phyloP scores from a whole-genome alignment of 352 stramenopile species.

The Phytophthora crassamura region DNA sequence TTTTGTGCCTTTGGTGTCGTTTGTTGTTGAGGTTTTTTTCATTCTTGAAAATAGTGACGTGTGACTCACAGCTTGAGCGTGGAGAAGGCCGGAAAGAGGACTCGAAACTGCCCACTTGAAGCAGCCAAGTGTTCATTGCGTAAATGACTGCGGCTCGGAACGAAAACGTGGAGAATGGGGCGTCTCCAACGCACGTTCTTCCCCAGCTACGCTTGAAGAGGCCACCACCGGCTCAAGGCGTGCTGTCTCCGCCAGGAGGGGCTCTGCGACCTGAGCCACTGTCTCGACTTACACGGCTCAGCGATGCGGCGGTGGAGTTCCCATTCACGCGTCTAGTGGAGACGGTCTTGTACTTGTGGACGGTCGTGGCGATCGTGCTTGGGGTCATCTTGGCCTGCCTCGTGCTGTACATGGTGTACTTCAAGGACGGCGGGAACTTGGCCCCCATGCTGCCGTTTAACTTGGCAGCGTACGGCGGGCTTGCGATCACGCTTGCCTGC shows the following conservation, averaged over 20 bases:
- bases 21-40: not conserved
- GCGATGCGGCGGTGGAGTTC: constrained; percentile 11
- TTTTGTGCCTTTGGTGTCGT: too few relatives aligned
- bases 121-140: not conserved
- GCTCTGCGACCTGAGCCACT: constrained; percentile 3
- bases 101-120: constrained; percentile 22
- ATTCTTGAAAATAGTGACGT: constrained; percentile 31
- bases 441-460: constrained; percentile 57
- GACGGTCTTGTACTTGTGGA: constrained; percentile 62
- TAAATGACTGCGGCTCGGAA: constrained; percentile 7
- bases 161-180: constrained; percentile 1
- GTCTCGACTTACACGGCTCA: constrained; percentile 5
- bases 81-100: constrained; percentile 7
- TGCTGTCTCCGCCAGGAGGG: constrained; percentile 26
- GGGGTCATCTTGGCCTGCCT: constrained; percentile 53
- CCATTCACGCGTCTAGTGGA: constrained; percentile 43
- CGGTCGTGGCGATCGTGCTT: constrained; percentile 56
- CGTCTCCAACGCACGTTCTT: constrained; percentile 17
- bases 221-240: constrained; percentile 15
- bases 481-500: constrained; percentile 52
- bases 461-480: constrained; percentile 55
- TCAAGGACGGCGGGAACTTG: constrained; percentile 64
- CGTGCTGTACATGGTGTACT: constrained; percentile 69
- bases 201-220: constrained; percentile 24
- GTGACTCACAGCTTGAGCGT: constrained; percentile 11